Evolutionary conservation across 192 early-diverging fungal species (phyloP), one percentile per base, ranked within the genome.

Genomic region (Coemansia sp.): DNA sequence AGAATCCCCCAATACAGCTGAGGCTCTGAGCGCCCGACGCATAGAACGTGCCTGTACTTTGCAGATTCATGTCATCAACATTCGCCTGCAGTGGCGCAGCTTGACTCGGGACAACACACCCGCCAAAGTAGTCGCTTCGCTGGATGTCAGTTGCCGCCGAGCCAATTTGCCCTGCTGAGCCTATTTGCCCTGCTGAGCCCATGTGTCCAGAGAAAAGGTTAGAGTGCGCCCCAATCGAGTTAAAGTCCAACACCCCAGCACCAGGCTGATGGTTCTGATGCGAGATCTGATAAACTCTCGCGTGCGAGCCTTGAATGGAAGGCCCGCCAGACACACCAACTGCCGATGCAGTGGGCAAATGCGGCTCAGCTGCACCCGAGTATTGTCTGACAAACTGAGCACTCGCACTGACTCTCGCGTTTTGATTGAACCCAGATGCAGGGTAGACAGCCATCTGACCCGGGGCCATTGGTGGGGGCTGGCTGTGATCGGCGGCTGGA

Each of bases 101-200:
- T n/a, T 45, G 67, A 4, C 43, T 35, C 23, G 68, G 35, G 23
- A 38, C 55, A 2, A 38, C 29, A 51, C 39, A 60, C 23, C 53
- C 24, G 15, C 49, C 63, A 65, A 71, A 71, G 21, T 71, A 71
- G 51, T 71, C 69, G 52, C 62, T 60, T 17, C 63, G 51, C 9
- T 59, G 62, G n/a, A 47, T 58, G 2, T 71, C 63, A 2, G 69
- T 71, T 23, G 57, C 27, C 4, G 69, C 57, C n/a, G 69, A 71
- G 54, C 68, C 68, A 4, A 59, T 2, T 19, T 59, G 37, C 10
- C 37, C 37, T 5, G 37, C 5, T 1, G 37, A 38, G 39, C 39
- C 7, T 9, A 41, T 41, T 10, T 41, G 52, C 11, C 60, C 67
- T 25, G 69, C 57, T 9, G 69, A 71, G 55, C 69, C 69, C 2